phyloP scores from a whole-genome alignment of 805 yeast genomes.

The Saccharomycopsis fibuligera region DNA sequence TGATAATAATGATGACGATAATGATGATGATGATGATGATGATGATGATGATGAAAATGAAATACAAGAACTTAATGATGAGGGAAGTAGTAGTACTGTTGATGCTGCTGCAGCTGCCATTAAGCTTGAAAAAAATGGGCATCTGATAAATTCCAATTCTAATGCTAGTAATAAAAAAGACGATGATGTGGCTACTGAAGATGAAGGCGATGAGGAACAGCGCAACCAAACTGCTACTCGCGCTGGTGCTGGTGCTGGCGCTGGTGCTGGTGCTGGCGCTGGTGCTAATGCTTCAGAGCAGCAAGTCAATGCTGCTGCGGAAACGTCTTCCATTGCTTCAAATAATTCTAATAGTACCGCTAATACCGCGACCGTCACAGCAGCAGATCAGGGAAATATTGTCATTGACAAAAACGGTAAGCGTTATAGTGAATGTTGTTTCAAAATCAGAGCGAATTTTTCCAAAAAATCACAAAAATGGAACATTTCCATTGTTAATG shows the following conservation, averaged over 20 bases:
- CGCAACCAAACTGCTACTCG: too few species aligned
- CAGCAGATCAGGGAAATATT: too few species aligned
- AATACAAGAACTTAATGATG: too few species aligned
- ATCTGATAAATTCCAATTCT: not conserved
- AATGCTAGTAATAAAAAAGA: not conserved
- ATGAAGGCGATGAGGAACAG: too few species aligned
- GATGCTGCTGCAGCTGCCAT: not conserved
- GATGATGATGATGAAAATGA: not conserved
- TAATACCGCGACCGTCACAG: not conserved
- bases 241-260: too few species aligned
- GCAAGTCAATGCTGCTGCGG: too few species aligned
- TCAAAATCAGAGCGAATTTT: conserved; percentile 20
- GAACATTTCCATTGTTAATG: conserved; percentile 22
- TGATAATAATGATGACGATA: not conserved
- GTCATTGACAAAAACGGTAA: not conserved
- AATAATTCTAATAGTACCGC: not conserved
- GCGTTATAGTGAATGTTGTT: conserved; percentile 14
- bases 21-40: not conserved
- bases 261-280: too few species aligned
- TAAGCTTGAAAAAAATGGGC: not conserved
- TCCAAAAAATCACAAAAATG: conserved; percentile 19
- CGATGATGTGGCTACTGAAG: too few species aligned
- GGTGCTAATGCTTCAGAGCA: not conserved
- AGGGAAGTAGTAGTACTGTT: not conserved
- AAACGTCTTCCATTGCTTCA: not conserved